Base-by-base conservation (phyloP, 2,329 filamentous ascomycete genomes). In the Cytospora schulzeri region DNA sequence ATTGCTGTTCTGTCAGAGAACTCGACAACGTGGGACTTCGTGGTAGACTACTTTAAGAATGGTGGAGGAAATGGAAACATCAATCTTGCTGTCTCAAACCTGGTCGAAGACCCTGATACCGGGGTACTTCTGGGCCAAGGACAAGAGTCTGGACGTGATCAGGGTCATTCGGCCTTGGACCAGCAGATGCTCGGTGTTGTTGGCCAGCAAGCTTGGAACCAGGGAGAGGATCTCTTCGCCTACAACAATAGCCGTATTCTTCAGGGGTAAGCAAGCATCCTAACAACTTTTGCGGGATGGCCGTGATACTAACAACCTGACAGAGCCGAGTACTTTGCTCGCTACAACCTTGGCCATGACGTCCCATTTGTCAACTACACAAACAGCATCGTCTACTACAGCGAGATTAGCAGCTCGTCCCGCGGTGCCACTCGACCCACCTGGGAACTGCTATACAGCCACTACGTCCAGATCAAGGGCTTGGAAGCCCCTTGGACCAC, bases 1-100 rank as follows among this genome's bases (percentile, higher is more conserved):
- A 79, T 80, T 63, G 79, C 78, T 0, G 73, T 81, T 1, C 71
- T 79, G 9, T 73, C 73, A 1, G 79, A 81, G 41, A 80, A 82
- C 59, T 51, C 65, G 31, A 79, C 78, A 2, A 77, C 77, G 64
- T 77, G 73, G 60, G 64, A 79, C 15, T 70, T 77, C 41, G 79
- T 73, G 0, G 66, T 80, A 11, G 63, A 73, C 28, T 81, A 80
- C 60, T 78, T 80, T 68, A 75, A 77, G 66, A 70, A 68, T 12
- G 78, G 79, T 3, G 68, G 66, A 0, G 76, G 77, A 3, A 79
- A 76, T 28, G 78, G 79, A 0, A 69, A 68, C 17, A 75, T 79
- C 57, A 68, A 73, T 29, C 75, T 74, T 0, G 67, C 72, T 19
- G 71, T 76, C 57, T 75, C 71, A 70, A 71, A 71, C 35, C 69